Percentiles rank a stretch among this genome's conserved stretches.
Evolutionary conservation across 371 early-diverging fungal species (phyloP).

Genomic region (Lichtheimia ramosa): DNA sequence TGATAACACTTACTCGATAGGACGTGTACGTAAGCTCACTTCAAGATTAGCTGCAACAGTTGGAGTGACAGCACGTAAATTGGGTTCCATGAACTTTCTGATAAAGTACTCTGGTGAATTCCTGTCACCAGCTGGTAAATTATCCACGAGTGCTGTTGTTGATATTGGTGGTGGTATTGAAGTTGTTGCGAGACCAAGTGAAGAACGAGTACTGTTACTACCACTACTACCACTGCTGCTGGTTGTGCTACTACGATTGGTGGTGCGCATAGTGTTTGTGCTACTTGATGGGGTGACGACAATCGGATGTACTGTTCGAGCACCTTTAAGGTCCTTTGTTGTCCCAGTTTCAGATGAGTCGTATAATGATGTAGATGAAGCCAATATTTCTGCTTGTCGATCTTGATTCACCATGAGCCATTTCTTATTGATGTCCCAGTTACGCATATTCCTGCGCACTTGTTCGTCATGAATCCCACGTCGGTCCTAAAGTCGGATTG

Average conservation of each 20-base stretch:
- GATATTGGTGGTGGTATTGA: background rate
- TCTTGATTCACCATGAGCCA: slow-evolving; percentile 54
- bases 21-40: slow-evolving; percentile 44
- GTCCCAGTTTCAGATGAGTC: background rate
- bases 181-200: background rate
- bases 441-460: slow-evolving; percentile 28
- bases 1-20: slow-evolving; percentile 35
- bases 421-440: slow-evolving; percentile 43
- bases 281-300: slow-evolving; percentile 9
- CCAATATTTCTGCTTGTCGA: slow-evolving; percentile 41
- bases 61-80: slow-evolving; percentile 37
- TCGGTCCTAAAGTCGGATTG: slow-evolving; percentile 24
- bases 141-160: slow-evolving; percentile 6
- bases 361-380: slow-evolving; percentile 6
- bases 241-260: slow-evolving; percentile 1
- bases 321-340: slow-evolving; percentile 2
- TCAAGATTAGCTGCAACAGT: slow-evolving; percentile 39
- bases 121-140: slow-evolving; percentile 15
- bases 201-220: slow-evolving; percentile 3
- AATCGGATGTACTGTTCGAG: slow-evolving; percentile 38
- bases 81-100: slow-evolving; percentile 40
- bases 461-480: slow-evolving; percentile 44
- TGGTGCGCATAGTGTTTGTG: background rate
- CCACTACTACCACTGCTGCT: slow-evolving; percentile 18
- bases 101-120: slow-evolving; percentile 48